These are phyloP conservation scores for Globisporangium polare DNA, from an alignment of 352 stramenopile genomes.

Conservation along the genomic window DNA sequence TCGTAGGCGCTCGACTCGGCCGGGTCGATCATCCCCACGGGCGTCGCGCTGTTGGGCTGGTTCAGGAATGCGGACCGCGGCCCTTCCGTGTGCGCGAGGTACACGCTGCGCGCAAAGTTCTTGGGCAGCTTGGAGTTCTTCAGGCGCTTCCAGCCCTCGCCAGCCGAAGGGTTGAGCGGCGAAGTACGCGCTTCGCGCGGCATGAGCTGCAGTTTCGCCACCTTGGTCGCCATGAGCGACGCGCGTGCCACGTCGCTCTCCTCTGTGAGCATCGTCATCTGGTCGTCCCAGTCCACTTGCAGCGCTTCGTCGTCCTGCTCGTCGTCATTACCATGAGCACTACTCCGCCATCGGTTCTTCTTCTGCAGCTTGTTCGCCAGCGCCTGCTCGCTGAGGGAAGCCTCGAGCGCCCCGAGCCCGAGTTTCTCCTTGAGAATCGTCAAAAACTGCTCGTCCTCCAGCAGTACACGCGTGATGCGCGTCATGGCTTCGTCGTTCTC, in stretches of 20 bases:
- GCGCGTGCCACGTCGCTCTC: constrained; percentile 48
- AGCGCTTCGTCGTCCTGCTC: constrained; percentile 27
- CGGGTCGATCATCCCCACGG: constrained; percentile 69
- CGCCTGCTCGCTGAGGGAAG: neutral
- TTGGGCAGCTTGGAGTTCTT: constrained; percentile 46
- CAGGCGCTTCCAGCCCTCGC: constrained; percentile 75
- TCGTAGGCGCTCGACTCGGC: constrained; percentile 58
- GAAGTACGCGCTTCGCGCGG: constrained; percentile 12
- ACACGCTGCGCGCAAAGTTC: constrained; percentile 63
- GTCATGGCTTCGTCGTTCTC: constrained; percentile 26
- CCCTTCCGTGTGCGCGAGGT: constrained; percentile 44
- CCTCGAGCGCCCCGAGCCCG: constrained; percentile 28
- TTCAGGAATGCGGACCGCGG: constrained; percentile 63
- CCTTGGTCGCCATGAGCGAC: constrained; percentile 45
- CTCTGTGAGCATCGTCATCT: constrained; percentile 39
- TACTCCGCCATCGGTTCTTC: neutral
- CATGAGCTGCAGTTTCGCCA: constrained; percentile 55
- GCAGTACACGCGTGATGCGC: constrained; percentile 31
- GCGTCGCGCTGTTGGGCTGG: constrained; percentile 56
- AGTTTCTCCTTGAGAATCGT: constrained; percentile 52
- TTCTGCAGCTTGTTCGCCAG: constrained; percentile 3
- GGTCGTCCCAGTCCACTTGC: constrained; percentile 39
- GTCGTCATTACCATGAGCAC: constrained; percentile 16
- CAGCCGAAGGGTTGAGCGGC: constrained; percentile 19
- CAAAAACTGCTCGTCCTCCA: constrained; percentile 65